Evolutionary conservation across 768 basidiomycete species (phyloP).

Genomic region (Ephemerocybe angulata): DNA sequence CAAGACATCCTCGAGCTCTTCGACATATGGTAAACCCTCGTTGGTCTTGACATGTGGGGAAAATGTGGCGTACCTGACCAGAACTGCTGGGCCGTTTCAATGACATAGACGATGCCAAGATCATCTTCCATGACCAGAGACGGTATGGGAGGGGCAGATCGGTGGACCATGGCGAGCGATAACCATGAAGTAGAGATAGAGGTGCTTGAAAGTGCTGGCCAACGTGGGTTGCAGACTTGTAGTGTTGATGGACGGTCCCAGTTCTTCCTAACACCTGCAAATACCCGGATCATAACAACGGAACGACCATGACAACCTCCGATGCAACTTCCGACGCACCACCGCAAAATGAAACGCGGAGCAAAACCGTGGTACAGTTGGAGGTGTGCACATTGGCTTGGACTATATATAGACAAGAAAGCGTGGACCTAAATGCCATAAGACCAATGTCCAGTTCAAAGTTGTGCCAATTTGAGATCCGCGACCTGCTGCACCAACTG

Average conservation of each 20-base stretch:
- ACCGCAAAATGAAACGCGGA: not conserved
- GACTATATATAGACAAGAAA: too few species aligned
- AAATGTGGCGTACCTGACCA: constrained; percentile 68
- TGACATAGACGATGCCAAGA: constrained; percentile 77
- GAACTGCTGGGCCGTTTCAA: constrained; percentile 82
- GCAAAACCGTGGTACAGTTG: not conserved
- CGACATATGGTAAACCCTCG: not conserved
- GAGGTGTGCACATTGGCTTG: too few species aligned
- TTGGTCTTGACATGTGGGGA: not conserved
- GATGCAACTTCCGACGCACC: not conserved
- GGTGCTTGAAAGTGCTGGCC: not conserved
- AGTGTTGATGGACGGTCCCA: too few species aligned
- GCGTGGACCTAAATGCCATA: not conserved
- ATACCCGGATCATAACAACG: not conserved
- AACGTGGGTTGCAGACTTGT: too few species aligned
- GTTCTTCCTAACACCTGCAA: not conserved
- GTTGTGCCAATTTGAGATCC: constrained; percentile 15
- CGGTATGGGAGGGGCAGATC: constrained; percentile 21
- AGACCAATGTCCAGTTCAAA: not conserved
- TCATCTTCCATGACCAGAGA: constrained; percentile 56
- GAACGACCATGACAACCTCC: not conserved
- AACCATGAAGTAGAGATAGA: not conserved
- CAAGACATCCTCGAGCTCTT: constrained; percentile 87
- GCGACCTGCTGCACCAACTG: constrained; percentile 65
- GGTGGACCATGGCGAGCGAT: constrained; percentile 25